These are phyloP conservation scores for Talaromyces albobiverticillius DNA, from an alignment of 2,329 filamentous ascomycete genomes.

Conservation along the genomic window DNA sequence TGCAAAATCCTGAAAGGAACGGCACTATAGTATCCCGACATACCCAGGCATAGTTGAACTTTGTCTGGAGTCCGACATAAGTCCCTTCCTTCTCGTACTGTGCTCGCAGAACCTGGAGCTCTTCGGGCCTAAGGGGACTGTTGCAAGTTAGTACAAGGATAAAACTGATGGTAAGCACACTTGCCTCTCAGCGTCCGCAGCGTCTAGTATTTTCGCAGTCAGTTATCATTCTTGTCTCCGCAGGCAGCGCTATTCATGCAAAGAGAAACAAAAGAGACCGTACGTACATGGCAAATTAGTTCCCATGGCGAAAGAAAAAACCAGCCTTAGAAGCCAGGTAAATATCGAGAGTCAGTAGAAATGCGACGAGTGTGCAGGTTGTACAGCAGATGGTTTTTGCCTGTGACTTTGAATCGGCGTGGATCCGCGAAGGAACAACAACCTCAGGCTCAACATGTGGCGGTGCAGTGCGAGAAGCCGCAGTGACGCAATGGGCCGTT, in stretches of 20 bases:
- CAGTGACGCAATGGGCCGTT: constrained; percentile 9
- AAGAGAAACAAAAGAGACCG: not conserved
- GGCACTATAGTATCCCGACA: constrained; percentile 21
- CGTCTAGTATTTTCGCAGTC: constrained; percentile 58
- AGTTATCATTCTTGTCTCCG: not conserved
- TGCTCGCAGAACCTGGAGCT: constrained; percentile 85
- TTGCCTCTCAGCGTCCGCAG: constrained; percentile 93
- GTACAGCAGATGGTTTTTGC: constrained; percentile 1
- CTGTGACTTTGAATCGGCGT: constrained; percentile 22
- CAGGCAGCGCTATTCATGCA: not conserved
- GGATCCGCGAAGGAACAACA: constrained; percentile 10
- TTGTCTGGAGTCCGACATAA: constrained; percentile 94
- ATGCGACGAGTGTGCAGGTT: not conserved
- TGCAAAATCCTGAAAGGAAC: too few relatives aligned
- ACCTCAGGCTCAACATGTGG: constrained; percentile 26
- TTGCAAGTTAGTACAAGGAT: constrained; percentile 12
- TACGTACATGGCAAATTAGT: constrained; percentile 52
- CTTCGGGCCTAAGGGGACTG: constrained; percentile 84
- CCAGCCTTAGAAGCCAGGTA: too few relatives aligned
- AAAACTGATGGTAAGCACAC: constrained; percentile 21
- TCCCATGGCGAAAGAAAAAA: constrained; percentile 31
- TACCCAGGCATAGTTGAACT: constrained; percentile 99
- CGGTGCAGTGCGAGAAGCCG: constrained; percentile 24
- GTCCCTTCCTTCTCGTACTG: constrained; percentile 98
- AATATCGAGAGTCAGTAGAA: not conserved